Base-by-base conservation (phyloP, 1,139 yeast genomes). In the Yamadazyma atlantica region DNA sequence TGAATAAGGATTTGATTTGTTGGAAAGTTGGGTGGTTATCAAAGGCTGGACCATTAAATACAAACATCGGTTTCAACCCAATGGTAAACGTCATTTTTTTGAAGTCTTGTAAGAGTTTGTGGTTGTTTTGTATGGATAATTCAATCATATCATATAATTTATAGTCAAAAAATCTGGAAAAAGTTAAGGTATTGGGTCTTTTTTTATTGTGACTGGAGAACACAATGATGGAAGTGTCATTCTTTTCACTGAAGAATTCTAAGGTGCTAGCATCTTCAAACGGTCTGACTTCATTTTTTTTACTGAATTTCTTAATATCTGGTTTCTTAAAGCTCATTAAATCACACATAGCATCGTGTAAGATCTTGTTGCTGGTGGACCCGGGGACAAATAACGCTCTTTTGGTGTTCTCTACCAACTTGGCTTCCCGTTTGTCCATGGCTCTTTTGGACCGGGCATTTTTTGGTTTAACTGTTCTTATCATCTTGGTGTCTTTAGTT, bases 381-480 rank as follows among this genome's bases (percentile, higher is more conserved):
- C 98, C 98, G 16, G 97, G 96, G 33, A 92, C 82, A 56, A 92
- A 92, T 42, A 92, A 73, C 0, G 97, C 97, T 39, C 80, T 77
- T 66, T 94, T 94, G 48, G 85, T 81, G 62, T 92, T 90, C 61
- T 92, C 99, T 11, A 84, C 85, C 37, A 88, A 64, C 66, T 89
- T 92, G 40, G 97, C 82, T 55, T 88, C 96, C 52, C 80, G 83
- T 55, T 85, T 85, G 44, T 90, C 96, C 51, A 90, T 62, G 11
- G 96, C 97, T 62, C 99, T 81, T 70, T 94, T 94, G 39, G 97
- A 80, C 58, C 98, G 88, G 41, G 97, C 97, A 58, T 85, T 92
- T 67, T 89, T 90, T 34, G 99, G 97, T 49, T 71, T 72, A 30
- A 43, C 41, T 16, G 45, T 43, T 37, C 47, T 43, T 25, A 43